Conservation (phyloP, 2,329 filamentous ascomycete species). For the Xylaria sp. region DNA sequence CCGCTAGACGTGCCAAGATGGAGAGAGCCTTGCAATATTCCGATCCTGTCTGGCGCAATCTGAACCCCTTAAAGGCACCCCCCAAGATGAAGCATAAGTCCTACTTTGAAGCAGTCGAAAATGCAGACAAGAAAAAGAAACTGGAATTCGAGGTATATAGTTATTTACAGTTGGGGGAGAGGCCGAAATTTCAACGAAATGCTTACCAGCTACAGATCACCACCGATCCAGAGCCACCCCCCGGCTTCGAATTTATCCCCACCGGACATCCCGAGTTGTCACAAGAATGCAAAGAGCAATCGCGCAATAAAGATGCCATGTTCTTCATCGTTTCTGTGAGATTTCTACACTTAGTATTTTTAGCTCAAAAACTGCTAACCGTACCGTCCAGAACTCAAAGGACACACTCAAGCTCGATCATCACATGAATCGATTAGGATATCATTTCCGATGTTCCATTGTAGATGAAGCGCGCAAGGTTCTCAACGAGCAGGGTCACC, state of each 20-base stretch:
- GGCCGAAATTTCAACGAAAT: conserved; percentile 17
- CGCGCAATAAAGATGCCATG: conserved; percentile 69
- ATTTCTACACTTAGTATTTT: conserved; percentile 38
- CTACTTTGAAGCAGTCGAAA: conserved; percentile 72
- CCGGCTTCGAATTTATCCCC: conserved; percentile 71
- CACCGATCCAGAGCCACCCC: conserved; percentile 61
- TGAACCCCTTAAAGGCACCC: conserved; percentile 48
- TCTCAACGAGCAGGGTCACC: conserved; percentile 42
- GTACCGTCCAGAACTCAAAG: conserved; percentile 47
- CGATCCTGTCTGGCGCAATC: conserved; percentile 45
- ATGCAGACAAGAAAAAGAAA: conserved; percentile 72
- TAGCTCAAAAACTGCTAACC: conserved; percentile 34
- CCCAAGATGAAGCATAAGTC: conserved; percentile 67
- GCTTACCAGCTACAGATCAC: conserved; percentile 59
- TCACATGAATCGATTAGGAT: conserved; percentile 69
- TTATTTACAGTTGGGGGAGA: conserved; percentile 27
- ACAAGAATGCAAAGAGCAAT: conserved; percentile 70
- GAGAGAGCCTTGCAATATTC: conserved; percentile 45
- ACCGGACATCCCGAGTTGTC: conserved; percentile 71
- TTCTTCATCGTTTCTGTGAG: conserved; percentile 74
- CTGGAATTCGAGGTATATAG: conserved; percentile 67
- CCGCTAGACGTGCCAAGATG: conserved; percentile 46
- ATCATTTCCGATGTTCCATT: conserved; percentile 68
- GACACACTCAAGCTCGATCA: conserved; percentile 55
- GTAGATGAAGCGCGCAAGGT: conserved; percentile 63